These are phyloP conservation scores for Hymenoscyphus occultus DNA, from an alignment of 2,329 filamentous ascomycete genomes.

Conservation along the genomic window DNA sequence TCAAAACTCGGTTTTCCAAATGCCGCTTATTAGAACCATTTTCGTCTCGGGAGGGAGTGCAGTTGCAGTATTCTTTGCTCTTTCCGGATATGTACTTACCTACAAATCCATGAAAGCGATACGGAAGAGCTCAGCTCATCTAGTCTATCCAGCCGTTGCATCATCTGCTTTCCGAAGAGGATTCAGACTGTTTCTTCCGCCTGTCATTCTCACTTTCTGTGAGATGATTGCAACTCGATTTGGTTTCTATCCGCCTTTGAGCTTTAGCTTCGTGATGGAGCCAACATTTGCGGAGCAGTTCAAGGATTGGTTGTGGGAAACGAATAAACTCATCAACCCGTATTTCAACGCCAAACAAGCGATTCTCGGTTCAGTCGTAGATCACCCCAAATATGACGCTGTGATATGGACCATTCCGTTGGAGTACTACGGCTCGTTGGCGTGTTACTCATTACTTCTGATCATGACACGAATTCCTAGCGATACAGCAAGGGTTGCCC, in stretches of 20 bases:
- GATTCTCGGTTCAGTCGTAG: conserved; percentile 20
- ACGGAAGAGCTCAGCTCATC: conserved; percentile 37
- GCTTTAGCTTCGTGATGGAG: conserved; percentile 37
- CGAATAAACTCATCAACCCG: conserved; percentile 25
- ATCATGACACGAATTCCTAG: conserved; percentile 18
- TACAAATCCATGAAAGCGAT: conserved; percentile 42
- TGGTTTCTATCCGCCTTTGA: conserved; percentile 32
- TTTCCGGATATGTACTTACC: conserved; percentile 48
- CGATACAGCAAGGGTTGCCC: conserved; percentile 19
- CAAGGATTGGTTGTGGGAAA: conserved; percentile 27
- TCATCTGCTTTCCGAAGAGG: conserved; percentile 46
- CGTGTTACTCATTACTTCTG: conserved; percentile 25
- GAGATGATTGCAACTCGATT: conserved; percentile 30
- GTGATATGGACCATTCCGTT: conserved; percentile 50
- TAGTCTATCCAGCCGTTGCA: conserved; percentile 40
- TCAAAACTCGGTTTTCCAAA: conserved; percentile 39
- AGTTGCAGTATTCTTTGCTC: conserved; percentile 48
- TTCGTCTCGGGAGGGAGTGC: conserved; percentile 44
- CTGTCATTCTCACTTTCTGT: conserved; percentile 41
- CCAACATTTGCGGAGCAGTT: conserved; percentile 20
- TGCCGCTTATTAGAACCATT: conserved; percentile 43
- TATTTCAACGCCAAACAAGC: conserved; percentile 20
- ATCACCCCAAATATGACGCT: conserved; percentile 39
- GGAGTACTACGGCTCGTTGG: conserved; percentile 46
- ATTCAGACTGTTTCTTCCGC: conserved; percentile 45